Conservation (phyloP, 345 rosid species). For the Erucastrum elatum region DNA sequence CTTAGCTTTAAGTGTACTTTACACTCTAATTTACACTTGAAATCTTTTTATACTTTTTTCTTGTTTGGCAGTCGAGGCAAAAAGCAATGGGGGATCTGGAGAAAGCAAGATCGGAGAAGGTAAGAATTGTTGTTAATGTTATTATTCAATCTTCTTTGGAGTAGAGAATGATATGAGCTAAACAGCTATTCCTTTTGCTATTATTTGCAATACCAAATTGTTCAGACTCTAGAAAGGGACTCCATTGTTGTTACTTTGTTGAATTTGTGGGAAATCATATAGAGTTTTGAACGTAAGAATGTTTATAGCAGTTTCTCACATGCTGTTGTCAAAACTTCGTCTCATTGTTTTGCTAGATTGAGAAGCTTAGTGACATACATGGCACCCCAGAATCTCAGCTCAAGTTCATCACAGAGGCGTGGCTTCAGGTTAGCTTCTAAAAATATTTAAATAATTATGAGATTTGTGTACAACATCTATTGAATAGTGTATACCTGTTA, state of each 20-base stretch:
- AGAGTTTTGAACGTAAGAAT: slow-evolving; percentile 9
- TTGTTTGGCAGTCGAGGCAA: slow-evolving; percentile 38
- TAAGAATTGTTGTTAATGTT: slow-evolving; percentile 10
- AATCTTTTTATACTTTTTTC: neutral
- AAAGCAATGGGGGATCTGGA: slow-evolving; percentile 35
- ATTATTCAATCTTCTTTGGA: slow-evolving; percentile 1
- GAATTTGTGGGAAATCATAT: slow-evolving; percentile 1
- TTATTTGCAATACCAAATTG: slow-evolving; percentile 2
- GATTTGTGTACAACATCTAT: neutral
- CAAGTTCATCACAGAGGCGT: slow-evolving; percentile 79
- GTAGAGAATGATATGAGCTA: slow-evolving; percentile 1
- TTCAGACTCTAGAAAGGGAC: slow-evolving; percentile 5
- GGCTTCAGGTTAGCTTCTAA: slow-evolving; percentile 61
- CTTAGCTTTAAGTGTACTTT: neutral
- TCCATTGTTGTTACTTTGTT: slow-evolving; percentile 6
- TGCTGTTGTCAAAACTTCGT: slow-evolving; percentile 8
- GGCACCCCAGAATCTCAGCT: slow-evolving; percentile 80
- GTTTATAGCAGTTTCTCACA: slow-evolving; percentile 14
- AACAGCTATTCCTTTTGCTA: neutral
- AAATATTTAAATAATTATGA: slow-evolving; percentile 23
- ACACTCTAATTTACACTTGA: neutral
- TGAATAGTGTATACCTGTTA: slow-evolving; percentile 29
- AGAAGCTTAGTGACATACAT: slow-evolving; percentile 66
- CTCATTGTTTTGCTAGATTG: slow-evolving; percentile 47
- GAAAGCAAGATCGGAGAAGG: slow-evolving; percentile 19